These are phyloP conservation scores for Drechslera avenae DNA, from an alignment of 2,329 filamentous ascomycete genomes.

Conservation along the genomic window DNA sequence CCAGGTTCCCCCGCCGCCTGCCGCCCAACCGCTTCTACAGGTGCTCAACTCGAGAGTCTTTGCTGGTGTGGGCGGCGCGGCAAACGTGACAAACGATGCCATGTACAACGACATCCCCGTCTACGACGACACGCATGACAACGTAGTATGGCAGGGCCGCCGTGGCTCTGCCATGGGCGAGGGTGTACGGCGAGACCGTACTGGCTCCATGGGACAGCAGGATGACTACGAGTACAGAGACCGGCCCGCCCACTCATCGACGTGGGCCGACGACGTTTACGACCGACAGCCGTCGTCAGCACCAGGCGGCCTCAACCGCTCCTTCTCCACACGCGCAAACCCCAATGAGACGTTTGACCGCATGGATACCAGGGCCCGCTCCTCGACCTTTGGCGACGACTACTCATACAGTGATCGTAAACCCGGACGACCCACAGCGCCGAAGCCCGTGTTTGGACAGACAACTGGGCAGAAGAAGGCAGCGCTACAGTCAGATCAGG, in stretches of 20 bases:
- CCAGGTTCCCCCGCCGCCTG: slow-evolving; percentile 74
- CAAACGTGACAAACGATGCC: slow-evolving; percentile 19
- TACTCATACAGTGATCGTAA: slow-evolving; percentile 64
- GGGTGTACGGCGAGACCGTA: slow-evolving; percentile 60
- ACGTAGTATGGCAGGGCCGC: slow-evolving; percentile 81
- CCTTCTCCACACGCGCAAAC: slow-evolving; percentile 59
- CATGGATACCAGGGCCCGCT: slow-evolving; percentile 45
- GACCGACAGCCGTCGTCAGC: slow-evolving; percentile 58
- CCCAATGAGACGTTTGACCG: slow-evolving; percentile 57
- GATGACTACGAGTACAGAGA: slow-evolving; percentile 60
- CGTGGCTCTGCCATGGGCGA: slow-evolving; percentile 74
- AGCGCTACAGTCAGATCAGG: slow-evolving; percentile 70
- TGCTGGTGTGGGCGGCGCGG: slow-evolving; percentile 62
- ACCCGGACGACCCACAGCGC: slow-evolving; percentile 80
- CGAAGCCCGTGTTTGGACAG: slow-evolving; percentile 80
- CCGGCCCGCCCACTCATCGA: slow-evolving; percentile 66
- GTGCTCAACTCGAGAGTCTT: slow-evolving; percentile 87
- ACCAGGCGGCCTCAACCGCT: slow-evolving; percentile 46
- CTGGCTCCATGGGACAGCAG: slow-evolving; percentile 43
- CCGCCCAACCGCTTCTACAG: slow-evolving; percentile 81
- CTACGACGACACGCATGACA: slow-evolving; percentile 82
- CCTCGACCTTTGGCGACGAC: slow-evolving; percentile 53
- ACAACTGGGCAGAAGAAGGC: slow-evolving; percentile 54
- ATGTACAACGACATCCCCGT: slow-evolving; percentile 90
- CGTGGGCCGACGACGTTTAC: slow-evolving; percentile 78